Percentiles rank a stretch among this genome's conserved stretches.
Conservation (phyloP, 331 rosid species). For the Rhamnella rubrinervis region DNA sequence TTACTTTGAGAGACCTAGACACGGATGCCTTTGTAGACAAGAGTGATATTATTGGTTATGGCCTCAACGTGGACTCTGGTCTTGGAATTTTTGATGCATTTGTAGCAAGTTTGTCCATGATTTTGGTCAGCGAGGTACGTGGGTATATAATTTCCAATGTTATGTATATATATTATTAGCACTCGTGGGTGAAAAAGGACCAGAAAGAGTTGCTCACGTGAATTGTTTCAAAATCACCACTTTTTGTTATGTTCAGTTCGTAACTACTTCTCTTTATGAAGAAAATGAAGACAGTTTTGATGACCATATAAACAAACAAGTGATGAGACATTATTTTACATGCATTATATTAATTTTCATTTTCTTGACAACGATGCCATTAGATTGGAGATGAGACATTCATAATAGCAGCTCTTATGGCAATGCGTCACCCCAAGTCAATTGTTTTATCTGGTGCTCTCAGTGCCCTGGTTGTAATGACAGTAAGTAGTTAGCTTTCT, state of each 20-base stretch:
- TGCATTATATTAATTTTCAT: conserved; percentile 7
- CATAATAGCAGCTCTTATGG: conserved; percentile 98
- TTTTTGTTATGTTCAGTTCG: background rate
- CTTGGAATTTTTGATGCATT: conserved; percentile 88
- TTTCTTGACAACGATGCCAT: conserved; percentile 33
- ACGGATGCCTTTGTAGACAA: conserved; percentile 33
- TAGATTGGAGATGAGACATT: conserved; percentile 99
- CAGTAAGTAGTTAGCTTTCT: conserved; percentile 44
- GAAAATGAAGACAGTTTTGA: background rate
- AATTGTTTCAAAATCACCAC: background rate
- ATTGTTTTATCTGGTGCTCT: conserved; percentile 96
- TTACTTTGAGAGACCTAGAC: conserved; percentile 40
- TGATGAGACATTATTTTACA: background rate
- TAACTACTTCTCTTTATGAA: background rate
- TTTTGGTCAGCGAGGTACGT: conserved; percentile 90
- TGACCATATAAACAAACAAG: background rate
- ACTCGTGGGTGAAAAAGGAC: background rate
- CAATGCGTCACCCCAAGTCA: conserved; percentile 98
- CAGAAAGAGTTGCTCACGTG: background rate
- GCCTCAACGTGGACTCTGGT: conserved; percentile 65
- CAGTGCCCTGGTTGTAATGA: conserved; percentile 84
- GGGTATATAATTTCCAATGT: background rate
- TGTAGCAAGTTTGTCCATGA: conserved; percentile 87
- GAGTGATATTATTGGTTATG: conserved; percentile 29
- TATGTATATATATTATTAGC: background rate